Percentiles rank a stretch among this genome's conserved stretches.
These are phyloP conservation scores for Chaetomium sp. DNA, from an alignment of 2,329 filamentous ascomycete species.

Conservation along the genomic window DNA sequence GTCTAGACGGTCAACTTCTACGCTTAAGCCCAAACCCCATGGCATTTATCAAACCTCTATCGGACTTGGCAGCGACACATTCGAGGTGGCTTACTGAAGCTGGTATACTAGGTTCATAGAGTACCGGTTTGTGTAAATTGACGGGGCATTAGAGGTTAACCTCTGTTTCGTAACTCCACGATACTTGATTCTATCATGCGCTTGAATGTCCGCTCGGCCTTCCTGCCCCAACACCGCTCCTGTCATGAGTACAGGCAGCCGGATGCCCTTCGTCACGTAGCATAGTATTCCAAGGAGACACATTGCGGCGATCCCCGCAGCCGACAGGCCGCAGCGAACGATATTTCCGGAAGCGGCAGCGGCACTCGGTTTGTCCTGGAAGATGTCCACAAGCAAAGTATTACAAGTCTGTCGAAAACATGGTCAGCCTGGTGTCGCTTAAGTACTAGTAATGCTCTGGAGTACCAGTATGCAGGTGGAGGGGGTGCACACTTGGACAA, in stretches of 20 bases:
- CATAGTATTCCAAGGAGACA: too few species aligned
- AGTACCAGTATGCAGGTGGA: too few species aligned
- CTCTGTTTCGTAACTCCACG: background rate
- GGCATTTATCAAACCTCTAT: background rate
- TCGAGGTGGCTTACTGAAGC: conserved; percentile 23
- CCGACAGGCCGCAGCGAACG: conserved; percentile 1
- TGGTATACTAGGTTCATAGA: conserved; percentile 26
- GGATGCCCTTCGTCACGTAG: too few species aligned
- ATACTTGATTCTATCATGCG: background rate
- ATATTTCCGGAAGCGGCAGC: conserved; percentile 6
- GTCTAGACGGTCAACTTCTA: conserved; percentile 43
- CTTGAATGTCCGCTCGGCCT: background rate
- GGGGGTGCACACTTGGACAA: too few species aligned
- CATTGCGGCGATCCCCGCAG: background rate
- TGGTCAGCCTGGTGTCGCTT: too few species aligned
- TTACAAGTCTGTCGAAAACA: background rate
- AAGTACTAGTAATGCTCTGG: too few species aligned
- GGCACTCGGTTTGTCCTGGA: conserved; percentile 7
- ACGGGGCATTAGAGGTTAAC: conserved; percentile 18
- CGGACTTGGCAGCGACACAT: background rate
- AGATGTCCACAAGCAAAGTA: conserved; percentile 4
- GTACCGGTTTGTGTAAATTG: conserved; percentile 29
- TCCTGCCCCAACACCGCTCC: background rate
- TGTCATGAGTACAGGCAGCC: background rate
- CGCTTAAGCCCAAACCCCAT: conserved; percentile 39